Evolutionary conservation across 768 basidiomycete genomes (phyloP).

Genomic region (Leccinum rimulosum): DNA sequence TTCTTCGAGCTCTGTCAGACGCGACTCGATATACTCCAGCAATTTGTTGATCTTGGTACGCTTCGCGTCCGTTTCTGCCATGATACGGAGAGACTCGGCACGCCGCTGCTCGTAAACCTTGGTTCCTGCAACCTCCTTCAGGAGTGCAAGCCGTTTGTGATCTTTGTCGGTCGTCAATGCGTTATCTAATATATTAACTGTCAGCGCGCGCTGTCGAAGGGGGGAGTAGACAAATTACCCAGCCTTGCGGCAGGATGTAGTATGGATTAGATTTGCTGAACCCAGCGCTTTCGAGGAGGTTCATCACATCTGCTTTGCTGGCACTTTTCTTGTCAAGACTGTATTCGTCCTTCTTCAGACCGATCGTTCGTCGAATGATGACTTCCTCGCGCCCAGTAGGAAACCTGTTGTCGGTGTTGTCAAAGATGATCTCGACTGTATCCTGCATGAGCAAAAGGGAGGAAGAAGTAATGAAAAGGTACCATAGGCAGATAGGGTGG

Average conservation of each 20-base stretch:
- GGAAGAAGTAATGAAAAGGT: constrained; percentile 12
- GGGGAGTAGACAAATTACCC: constrained; percentile 50
- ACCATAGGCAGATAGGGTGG: constrained; percentile 92
- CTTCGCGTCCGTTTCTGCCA: constrained; percentile 95
- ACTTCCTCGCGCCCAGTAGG: constrained; percentile 89
- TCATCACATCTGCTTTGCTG: constrained; percentile 97
- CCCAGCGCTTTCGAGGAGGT: constrained; percentile 91
- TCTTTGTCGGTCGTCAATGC: constrained; percentile 97
- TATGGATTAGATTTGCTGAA: constrained; percentile 99
- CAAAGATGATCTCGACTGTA: constrained; percentile 87
- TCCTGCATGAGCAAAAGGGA: neutral
- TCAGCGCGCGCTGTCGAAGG: constrained; percentile 10
- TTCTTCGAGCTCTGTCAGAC: constrained; percentile 89
- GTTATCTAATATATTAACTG: constrained; percentile 63
- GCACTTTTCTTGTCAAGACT: constrained; percentile 94
- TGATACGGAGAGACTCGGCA: constrained; percentile 89
- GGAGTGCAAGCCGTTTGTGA: constrained; percentile 84
- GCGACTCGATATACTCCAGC: constrained; percentile 86
- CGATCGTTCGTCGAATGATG: constrained; percentile 89
- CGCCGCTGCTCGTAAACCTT: constrained; percentile 97
- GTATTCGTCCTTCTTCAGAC: constrained; percentile 98
- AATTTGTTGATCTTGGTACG: constrained; percentile 88
- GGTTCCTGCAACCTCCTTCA: constrained; percentile 98
- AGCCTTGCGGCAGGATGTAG: constrained; percentile 97
- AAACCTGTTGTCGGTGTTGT: constrained; percentile 92